Base-by-base conservation (phyloP, 345 rosid genomes). In the Dovyalis caffra region DNA sequence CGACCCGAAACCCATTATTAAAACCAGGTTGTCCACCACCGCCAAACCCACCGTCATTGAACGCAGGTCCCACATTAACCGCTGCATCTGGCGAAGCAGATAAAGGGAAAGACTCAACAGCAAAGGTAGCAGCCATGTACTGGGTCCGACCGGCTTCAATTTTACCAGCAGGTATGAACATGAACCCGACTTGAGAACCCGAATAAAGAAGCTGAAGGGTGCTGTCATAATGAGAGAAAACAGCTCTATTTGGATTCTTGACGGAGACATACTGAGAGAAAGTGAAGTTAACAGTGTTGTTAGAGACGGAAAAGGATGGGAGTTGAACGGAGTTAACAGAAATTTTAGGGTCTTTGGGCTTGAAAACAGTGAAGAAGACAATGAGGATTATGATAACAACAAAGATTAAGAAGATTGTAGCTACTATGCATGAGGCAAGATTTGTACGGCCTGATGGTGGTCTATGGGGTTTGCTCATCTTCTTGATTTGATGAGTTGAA, bases 151-250 rank as follows among this genome's bases (percentile, higher is more conserved):
- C 95, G 1, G 97, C 73, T 12, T 82, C 92, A 86, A 93, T 88
- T 83, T 90, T 87, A 7, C 98, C 97, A 40, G 99, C 99, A 80
- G 99, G 99, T 16, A 96, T 91, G 85, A 93, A 93, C 97, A 96
- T 88, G 87, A 93, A 93, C 3, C 98, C 99, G 69, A 96, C 94
- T 80, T 87, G 98, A 64, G 88, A 85, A 11, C 97, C 98, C 20
- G 95, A 84, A 76, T 92, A 90, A 64, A 90, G 88, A 33, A 96
- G 97, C 94, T 92, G 94, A 70, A 96, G 89, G 49, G 97, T 87
- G 77, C 95, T 89, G 80, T 91, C 98, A 87, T 85, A 96, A 88
- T 96, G 99, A 76, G 97, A 82, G 86, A 96, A 96, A 47, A 72
- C 85, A 76, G 92, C 98, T 64, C 82, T 85, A 89, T 93, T 96